phyloP scores from a whole-genome alignment of 345 rosid species.

The Erodium maritimum region DNA sequence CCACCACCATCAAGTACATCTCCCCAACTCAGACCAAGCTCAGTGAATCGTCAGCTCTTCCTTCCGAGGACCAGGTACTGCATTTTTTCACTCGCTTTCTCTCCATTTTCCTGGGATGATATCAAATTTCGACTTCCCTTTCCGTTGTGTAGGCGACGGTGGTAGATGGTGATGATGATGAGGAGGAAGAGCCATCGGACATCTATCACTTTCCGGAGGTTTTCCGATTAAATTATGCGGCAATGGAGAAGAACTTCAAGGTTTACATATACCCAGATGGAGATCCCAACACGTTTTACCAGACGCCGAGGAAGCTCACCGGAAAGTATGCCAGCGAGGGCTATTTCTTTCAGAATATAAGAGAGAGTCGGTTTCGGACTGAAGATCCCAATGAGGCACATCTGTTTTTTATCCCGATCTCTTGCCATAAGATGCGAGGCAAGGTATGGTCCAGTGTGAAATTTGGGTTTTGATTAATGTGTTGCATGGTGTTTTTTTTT shows the following conservation, averaged over 20 bases:
- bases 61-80: constrained; percentile 32
- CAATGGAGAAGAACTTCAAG: constrained; percentile 74
- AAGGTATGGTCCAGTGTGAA: constrained; percentile 33
- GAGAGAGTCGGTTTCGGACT: constrained; percentile 65
- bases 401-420: constrained; percentile 85
- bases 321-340: constrained; percentile 98
- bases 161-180: background rate
- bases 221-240: constrained; percentile 54
- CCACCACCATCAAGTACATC: constrained; percentile 18
- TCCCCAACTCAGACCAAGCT: constrained; percentile 5
- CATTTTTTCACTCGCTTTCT: constrained; percentile 18
- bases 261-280: constrained; percentile 89
- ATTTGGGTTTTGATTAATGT: background rate
- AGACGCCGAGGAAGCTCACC: constrained; percentile 86
- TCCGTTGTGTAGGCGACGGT: background rate
- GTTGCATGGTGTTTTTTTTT: no score
- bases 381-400: constrained; percentile 75
- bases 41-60: constrained; percentile 23
- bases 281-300: constrained; percentile 76
- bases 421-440: constrained; percentile 98
- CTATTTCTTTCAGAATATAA: constrained; percentile 80
- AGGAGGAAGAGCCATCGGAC: constrained; percentile 23
- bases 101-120: background rate
- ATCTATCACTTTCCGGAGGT: constrained; percentile 55
- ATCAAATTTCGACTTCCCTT: background rate